phyloP scores from a whole-genome alignment of 148 eudicot genomes.

The Diospyros kaki region DNA sequence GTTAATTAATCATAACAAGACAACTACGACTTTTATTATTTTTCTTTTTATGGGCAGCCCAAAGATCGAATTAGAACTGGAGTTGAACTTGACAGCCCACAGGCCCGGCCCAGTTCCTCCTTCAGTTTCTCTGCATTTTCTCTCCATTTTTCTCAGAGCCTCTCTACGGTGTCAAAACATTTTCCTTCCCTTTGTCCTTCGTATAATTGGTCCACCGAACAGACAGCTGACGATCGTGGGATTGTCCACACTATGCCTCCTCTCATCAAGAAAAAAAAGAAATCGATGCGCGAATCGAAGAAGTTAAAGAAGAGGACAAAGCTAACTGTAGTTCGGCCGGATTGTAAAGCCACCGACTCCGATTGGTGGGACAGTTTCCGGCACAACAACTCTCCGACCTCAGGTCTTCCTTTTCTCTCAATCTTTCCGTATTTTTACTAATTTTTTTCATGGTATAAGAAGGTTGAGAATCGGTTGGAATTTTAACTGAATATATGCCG shows the following conservation, averaged over 20 bases:
- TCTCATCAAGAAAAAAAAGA: constrained; percentile 48
- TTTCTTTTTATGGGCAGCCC: too few species aligned
- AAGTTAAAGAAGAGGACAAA: constrained; percentile 36
- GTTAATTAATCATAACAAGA: too few species aligned
- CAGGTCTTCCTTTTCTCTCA: constrained; percentile 34
- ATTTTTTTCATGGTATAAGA: background rate
- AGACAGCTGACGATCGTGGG: background rate
- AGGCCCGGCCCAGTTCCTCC: too few species aligned
- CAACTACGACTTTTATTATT: too few species aligned
- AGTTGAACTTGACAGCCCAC: too few species aligned
- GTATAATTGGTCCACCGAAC: background rate
- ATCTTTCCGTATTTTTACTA: background rate
- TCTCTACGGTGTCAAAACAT: too few species aligned
- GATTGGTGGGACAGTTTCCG: constrained; percentile 96
- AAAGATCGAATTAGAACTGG: too few species aligned
- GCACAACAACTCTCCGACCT: constrained; percentile 52
- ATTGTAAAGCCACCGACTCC: constrained; percentile 57
- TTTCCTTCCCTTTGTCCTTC: too few species aligned
- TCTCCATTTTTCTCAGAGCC: too few species aligned
- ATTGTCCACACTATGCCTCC: constrained; percentile 29
- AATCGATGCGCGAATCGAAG: constrained; percentile 41
- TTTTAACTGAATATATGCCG: constrained; percentile 9
- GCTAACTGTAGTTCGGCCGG: constrained; percentile 48
- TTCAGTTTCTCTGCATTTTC: too few species aligned
- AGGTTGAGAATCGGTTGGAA: background rate